Evolutionary conservation across 2,329 filamentous ascomycete species (phyloP), one percentile per base, ranked within the genome.

Genomic region (Aspergillus melleus): DNA sequence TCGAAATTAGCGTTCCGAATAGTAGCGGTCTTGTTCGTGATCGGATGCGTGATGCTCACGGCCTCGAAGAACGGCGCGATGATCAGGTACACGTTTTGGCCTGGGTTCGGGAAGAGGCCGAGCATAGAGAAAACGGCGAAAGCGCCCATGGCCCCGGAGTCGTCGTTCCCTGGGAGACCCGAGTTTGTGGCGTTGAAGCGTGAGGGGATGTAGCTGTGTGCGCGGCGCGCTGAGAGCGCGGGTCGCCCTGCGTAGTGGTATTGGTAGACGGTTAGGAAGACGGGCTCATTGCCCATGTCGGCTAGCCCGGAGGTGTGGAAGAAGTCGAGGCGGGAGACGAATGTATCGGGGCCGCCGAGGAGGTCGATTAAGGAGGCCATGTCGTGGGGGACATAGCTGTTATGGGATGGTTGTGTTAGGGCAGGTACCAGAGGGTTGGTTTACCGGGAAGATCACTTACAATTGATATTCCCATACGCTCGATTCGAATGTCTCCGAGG

Each of bases 201-300:
- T 0, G 75, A 72, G 0, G 87, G 87, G 47, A 90, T 88, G 68
- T 89, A 90, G 66, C 79, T 84, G 68, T 88, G 88, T 0, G 81
- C 81, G 54, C 86, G 83, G 24, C 71, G 60, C 0, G 79, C 72
- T 2, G 76, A 80, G 30, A 78, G 73, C 0, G 74, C 87, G 0
- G 87, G 88, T 0, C 87, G 83, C 0, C 86, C 87, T 0, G 84
- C 87, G 64, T 89, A 90, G 74, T 90, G 87, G 72, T 89, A 90
- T 64, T 90, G 83, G 71, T 86, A 90, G 0, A 89, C 83, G 2
- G 83, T 86, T 2, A 89, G 77, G 69, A 89, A 89, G 2, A 82
- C 79, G 10, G 86, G 85, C 61, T 88, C 80, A 65, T 90, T 87
- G 57, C 87, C 87, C 49, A 90, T 85, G 69, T 89, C 88, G 6